A percentile compares a stretch with the other conserved stretches of the same genome.
Evolutionary conservation across 495 filamentous ascomycete genomes (phyloP).

Genomic region (Melanomma pulvis-pyrius): DNA sequence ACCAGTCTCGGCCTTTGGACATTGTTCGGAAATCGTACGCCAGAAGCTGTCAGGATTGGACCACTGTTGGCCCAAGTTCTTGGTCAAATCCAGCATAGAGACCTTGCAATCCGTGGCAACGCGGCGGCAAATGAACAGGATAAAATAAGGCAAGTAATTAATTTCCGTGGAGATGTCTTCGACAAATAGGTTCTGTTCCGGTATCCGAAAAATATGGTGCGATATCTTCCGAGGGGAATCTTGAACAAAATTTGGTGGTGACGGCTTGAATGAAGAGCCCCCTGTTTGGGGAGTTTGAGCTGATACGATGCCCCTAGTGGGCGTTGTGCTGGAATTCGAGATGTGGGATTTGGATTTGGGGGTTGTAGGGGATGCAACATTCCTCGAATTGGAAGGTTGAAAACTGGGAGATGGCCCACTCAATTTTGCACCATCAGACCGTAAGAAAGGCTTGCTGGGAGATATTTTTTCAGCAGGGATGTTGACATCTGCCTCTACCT

Average conservation of each 20-base stretch:
- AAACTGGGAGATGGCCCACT: not conserved
- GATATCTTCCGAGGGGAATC: conserved; percentile 2
- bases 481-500: not conserved
- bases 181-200: conserved; percentile 26
- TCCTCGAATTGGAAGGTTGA: not conserved
- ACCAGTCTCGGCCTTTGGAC: not conserved
- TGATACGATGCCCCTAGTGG: not conserved
- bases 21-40: not conserved
- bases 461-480: not conserved
- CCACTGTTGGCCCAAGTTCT: not conserved
- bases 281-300: not conserved
- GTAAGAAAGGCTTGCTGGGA: not conserved
- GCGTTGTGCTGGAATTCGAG: not conserved
- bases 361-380: not conserved
- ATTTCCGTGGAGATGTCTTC: conserved; percentile 12
- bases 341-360: not conserved
- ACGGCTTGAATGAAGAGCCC: no score
- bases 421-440: not conserved
- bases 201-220: conserved; percentile 29
- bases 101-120: conserved; percentile 7
- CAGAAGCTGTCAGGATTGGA: conserved; percentile 23
- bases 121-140: conserved; percentile 28
- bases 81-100: conserved; percentile 1
- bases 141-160: conserved; percentile 18
- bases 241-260: not conserved